Base-by-base conservation (phyloP, 768 basidiomycete species). In the Calocera viscosa region DNA sequence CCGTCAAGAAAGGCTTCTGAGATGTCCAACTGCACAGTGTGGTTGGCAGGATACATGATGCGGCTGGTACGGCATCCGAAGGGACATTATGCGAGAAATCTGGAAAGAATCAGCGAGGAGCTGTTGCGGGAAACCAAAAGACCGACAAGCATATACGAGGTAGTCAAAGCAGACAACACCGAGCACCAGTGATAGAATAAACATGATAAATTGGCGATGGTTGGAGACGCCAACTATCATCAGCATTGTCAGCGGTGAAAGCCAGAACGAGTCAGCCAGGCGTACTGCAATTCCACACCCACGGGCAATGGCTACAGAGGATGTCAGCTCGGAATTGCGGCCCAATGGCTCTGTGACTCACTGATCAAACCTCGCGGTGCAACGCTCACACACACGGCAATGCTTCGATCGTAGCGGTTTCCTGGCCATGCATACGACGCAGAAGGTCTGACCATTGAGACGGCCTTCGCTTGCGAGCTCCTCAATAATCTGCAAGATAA, bases 231-330 rank as follows among this genome's bases (percentile, higher is more conserved):
- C 96, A 64, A 98, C 93, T 91, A 66, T 14, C n/a, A 73, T 66
- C 26, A 68, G 32, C 19, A 10, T 24, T 26, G 41, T 22, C 66
- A 33, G 24, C 11, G 34, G 33, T 28, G 3, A 26, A 16, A 35
- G 34, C 22, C 40, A 49, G n/a, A 19, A 28, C n/a, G 68, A 34
- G 76, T 0, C 2, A 17, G 12, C 39, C 5, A 16, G 1, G 66
- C 88, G 30, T 74, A 92, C 91, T 86, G 75, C 95, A 97, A 77
- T 98, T 98, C 94, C 94, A 99, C 17, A 97, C 87, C 96, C 96
- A 99, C 1, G 95, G 96, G 71, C 96, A 98, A 72, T 99, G 94
- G 72, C 94, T 95, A 60, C 8, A 65, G 32, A 3, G 47, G 53
- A 32, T 53, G 32, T 22, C 1, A 63, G 35, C 11, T n/a, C n/a